These are phyloP conservation scores for Solanum hybrid DNA, from an alignment of 305 asterid species.

Conservation along the genomic window DNA sequence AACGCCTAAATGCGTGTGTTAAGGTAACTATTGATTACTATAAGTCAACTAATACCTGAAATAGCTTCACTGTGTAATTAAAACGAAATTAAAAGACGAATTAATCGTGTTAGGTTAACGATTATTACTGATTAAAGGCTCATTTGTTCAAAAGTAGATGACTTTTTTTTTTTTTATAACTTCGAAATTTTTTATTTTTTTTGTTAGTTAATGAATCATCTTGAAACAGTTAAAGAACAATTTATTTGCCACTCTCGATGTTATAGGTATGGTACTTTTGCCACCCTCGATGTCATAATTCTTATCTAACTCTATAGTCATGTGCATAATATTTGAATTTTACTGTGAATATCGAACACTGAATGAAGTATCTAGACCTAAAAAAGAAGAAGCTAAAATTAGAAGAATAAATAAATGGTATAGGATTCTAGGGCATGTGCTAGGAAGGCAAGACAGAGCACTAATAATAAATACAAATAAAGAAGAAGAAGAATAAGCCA, in stretches of 20 bases:
- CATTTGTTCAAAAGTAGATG: background rate
- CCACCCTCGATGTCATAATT: background rate
- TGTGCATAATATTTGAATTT: too few relatives aligned
- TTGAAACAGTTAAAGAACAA: background rate
- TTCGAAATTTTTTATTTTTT: background rate
- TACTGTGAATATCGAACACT: background rate
- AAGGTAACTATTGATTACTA: background rate
- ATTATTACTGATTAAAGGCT: background rate
- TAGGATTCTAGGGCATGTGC: background rate
- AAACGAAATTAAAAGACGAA: background rate
- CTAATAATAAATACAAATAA: background rate
- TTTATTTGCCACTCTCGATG: background rate
- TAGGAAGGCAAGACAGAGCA: background rate
- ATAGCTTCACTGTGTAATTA: background rate
- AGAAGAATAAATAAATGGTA: background rate
- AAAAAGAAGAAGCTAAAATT: background rate
- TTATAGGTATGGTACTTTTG: background rate
- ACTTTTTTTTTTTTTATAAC: background rate
- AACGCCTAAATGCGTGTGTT: background rate
- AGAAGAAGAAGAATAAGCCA: background rate
- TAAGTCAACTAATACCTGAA: background rate
- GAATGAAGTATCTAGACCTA: fast-evolving
- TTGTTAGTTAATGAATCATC: background rate
- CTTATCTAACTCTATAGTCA: background rate
- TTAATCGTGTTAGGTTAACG: background rate